These are phyloP conservation scores for Pulveroboletus sp. DNA, from an alignment of 768 basidiomycete species.

Conservation along the genomic window DNA sequence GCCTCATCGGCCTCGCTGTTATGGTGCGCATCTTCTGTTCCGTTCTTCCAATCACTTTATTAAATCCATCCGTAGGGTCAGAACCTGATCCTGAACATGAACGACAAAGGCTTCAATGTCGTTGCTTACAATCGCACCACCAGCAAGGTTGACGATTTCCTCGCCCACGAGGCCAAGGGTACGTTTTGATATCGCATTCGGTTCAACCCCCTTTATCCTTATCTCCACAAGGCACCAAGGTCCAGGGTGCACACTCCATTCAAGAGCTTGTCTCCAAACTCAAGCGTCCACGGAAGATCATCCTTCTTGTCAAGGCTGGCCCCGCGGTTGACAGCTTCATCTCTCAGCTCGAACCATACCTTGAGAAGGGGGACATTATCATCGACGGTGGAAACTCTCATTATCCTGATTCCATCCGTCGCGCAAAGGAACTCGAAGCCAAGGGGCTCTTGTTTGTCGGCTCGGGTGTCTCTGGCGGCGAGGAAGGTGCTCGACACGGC, in stretches of 20 bases:
- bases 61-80: constrained; percentile 61
- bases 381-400: constrained; percentile 99
- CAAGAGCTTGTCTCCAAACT: constrained; percentile 90
- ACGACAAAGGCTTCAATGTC: constrained; percentile 98
- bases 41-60: constrained; percentile 10
- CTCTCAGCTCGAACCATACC: constrained; percentile 78
- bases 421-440: constrained; percentile 85
- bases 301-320: constrained; percentile 98
- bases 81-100: constrained; percentile 98
- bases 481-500: constrained; percentile 96
- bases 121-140: constrained; percentile 97
- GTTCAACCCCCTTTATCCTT: constrained; percentile 18
- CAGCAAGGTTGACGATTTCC: constrained; percentile 93
- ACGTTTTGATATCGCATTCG: constrained; percentile 31
- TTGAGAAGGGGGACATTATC: constrained; percentile 96
- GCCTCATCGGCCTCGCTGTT: constrained; percentile 97
- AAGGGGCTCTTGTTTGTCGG: constrained; percentile 98
- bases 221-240: constrained; percentile 72
- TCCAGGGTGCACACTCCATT: constrained; percentile 93
- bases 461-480: constrained; percentile 98
- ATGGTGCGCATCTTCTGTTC: constrained; percentile 60
- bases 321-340: constrained; percentile 96
- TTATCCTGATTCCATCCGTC: constrained; percentile 97
- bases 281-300: constrained; percentile 93
- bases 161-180: constrained; percentile 98